Evolutionary conservation across 1,284 basidiomycete genomes (phyloP).

Genomic region (Agaricales sp.): DNA sequence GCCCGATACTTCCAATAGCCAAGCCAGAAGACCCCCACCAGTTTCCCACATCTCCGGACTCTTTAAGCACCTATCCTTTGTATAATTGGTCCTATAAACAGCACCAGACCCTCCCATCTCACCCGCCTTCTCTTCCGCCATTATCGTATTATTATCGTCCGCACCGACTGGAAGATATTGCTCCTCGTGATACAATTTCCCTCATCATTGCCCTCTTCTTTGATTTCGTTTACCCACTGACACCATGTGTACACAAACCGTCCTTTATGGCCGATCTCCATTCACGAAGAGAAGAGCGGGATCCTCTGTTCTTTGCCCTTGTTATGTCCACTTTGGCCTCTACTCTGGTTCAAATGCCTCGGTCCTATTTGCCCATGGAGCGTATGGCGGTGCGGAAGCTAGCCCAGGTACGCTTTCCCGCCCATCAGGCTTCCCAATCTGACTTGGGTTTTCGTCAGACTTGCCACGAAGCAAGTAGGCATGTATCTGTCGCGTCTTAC

Average conservation of each 20-base stretch:
- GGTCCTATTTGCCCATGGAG: constrained; percentile 75
- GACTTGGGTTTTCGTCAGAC: constrained; percentile 28
- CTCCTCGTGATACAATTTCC: constrained; percentile 64
- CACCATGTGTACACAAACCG: constrained; percentile 74
- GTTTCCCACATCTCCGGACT: constrained; percentile 35
- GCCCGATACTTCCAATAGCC: constrained; percentile 11
- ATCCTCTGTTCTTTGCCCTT: constrained; percentile 79
- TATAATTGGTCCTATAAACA: constrained; percentile 67
- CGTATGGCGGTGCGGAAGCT: constrained; percentile 66
- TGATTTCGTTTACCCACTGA: constrained; percentile 81
- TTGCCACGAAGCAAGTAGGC: constrained; percentile 71
- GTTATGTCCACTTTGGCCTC: constrained; percentile 79
- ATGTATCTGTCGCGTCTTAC: constrained; percentile 68
- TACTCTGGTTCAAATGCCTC: constrained; percentile 74
- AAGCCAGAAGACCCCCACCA: constrained; percentile 34
- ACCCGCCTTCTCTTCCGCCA: constrained; percentile 47
- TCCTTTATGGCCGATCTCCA: constrained; percentile 81
- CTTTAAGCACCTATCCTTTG: constrained; percentile 51
- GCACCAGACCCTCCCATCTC: constrained; percentile 37
- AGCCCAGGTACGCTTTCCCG: constrained; percentile 35
- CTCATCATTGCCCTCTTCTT: constrained; percentile 80
- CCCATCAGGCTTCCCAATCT: constrained; percentile 5
- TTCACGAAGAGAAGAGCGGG: constrained; percentile 64
- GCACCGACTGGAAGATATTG: constrained; percentile 63
- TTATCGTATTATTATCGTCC: constrained; percentile 62